These are phyloP conservation scores for Ophioceras dolichostomum DNA, from an alignment of 2,329 filamentous ascomycete species.

Conservation along the genomic window DNA sequence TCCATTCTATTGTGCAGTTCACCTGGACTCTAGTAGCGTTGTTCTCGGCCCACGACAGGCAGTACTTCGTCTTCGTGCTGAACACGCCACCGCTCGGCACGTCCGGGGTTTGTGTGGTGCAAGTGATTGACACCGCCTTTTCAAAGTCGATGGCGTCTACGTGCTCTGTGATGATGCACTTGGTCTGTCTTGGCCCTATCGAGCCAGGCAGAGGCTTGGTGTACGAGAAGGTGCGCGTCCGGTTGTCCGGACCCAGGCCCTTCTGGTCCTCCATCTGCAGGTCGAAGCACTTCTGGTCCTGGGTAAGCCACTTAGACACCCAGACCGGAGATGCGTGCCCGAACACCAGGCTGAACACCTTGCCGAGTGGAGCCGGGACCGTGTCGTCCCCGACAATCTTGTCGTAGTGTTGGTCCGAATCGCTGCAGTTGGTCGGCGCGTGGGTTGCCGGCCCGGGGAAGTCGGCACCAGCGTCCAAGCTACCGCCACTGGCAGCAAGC, in stretches of 20 bases:
- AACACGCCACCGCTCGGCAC: slow-evolving; percentile 92
- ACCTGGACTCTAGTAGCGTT: slow-evolving; percentile 78
- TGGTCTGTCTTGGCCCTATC: slow-evolving; percentile 88
- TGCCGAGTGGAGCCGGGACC: slow-evolving; percentile 78
- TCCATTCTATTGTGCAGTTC: slow-evolving; percentile 90
- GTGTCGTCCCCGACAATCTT: slow-evolving; percentile 75
- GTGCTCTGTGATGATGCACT: slow-evolving; percentile 78
- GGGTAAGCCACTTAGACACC: slow-evolving; percentile 75
- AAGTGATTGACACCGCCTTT: slow-evolving; percentile 70
- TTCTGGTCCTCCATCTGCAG: slow-evolving; percentile 76
- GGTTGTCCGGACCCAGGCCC: slow-evolving; percentile 63
- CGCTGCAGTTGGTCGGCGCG: slow-evolving; percentile 73
- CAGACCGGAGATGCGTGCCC: slow-evolving; percentile 68
- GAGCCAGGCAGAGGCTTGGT: slow-evolving; percentile 79
- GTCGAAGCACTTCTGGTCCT: slow-evolving; percentile 84
- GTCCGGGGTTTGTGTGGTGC: slow-evolving; percentile 82
- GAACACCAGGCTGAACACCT: slow-evolving; percentile 82
- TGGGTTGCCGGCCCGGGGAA: slow-evolving; percentile 81
- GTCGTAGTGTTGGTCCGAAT: slow-evolving; percentile 69
- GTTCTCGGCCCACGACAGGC: slow-evolving; percentile 80
- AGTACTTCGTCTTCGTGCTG: slow-evolving; percentile 85
- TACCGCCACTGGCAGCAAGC: too few relatives aligned
- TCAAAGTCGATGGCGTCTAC: slow-evolving; percentile 81
- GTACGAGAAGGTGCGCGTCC: slow-evolving; percentile 66
- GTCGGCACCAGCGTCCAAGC: slow-evolving; percentile 42